Conservation (phyloP, 2,329 filamentous ascomycete species). For the Fusarium longipes region DNA sequence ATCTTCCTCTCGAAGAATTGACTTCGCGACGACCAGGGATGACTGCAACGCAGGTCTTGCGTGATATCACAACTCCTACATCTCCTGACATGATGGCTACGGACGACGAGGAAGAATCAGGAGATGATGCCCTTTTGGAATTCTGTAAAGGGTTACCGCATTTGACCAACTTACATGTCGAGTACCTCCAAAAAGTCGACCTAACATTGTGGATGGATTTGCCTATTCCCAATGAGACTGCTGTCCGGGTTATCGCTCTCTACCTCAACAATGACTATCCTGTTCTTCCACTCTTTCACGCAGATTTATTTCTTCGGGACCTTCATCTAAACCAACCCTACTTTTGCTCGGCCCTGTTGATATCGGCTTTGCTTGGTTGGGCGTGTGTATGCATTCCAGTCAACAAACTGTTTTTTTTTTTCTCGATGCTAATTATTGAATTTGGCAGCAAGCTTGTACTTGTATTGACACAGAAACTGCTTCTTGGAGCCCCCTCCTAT, state of each 20-base stretch:
- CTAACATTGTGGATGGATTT: neutral
- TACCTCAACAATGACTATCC: neutral
- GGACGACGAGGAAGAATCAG: accelerated
- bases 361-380: neutral
- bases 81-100: accelerated
- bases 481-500: neutral
- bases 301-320: neutral
- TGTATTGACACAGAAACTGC: neutral
- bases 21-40: neutral
- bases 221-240: neutral
- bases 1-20: neutral
- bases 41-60: neutral
- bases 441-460: neutral
- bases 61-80: neutral
- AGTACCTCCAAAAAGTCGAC: neutral
- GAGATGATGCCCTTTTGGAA: accelerated
- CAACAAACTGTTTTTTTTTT: no score
- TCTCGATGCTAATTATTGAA: neutral
- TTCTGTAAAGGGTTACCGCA: neutral
- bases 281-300: neutral
- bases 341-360: neutral
- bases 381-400: neutral
- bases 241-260: neutral
- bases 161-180: accelerated
- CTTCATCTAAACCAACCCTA: neutral